phyloP scores from a whole-genome alignment of 2,329 filamentous ascomycete species.

The Aspergillus sp. region DNA sequence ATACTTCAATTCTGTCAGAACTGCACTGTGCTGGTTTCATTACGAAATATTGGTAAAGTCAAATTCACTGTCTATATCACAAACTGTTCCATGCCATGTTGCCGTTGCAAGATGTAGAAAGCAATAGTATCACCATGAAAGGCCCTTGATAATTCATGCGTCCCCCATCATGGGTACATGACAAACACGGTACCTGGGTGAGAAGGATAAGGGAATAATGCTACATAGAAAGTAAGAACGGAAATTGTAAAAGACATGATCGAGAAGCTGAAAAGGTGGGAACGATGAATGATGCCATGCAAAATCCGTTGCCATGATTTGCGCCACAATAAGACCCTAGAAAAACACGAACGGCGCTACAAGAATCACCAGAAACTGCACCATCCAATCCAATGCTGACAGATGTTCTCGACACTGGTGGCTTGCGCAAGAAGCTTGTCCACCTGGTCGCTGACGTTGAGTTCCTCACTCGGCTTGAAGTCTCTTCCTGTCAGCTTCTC shows the following conservation, averaged over 20 bases:
- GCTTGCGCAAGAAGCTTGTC: conserved; percentile 94
- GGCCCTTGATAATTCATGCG: background rate
- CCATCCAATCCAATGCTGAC: conserved; percentile 99
- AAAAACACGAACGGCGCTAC: conserved; percentile 15
- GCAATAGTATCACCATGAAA: conserved; percentile 9
- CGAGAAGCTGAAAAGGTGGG: conserved; percentile 16
- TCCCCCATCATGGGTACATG: background rate
- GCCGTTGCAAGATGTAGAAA: background rate
- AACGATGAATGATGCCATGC: conserved; percentile 24
- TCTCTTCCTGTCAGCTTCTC: conserved; percentile 95
- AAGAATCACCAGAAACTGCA: conserved; percentile 85
- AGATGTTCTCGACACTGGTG: conserved; percentile 94
- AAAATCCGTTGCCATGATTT: conserved; percentile 30
- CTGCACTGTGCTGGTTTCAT: background rate
- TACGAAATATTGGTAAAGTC: background rate
- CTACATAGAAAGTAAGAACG: conserved; percentile 13
- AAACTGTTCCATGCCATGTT: background rate
- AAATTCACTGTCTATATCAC: conserved; percentile 7
- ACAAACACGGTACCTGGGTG: background rate
- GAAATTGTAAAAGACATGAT: conserved; percentile 12
- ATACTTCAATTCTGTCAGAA: background rate
- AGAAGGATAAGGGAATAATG: conserved; percentile 11
- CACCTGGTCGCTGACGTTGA: conserved; percentile 84
- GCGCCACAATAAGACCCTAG: conserved; percentile 29
- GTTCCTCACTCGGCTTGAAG: conserved; percentile 82